Base-by-base conservation (phyloP, 805 yeast genomes). In the Barnettozyma vustinii region DNA sequence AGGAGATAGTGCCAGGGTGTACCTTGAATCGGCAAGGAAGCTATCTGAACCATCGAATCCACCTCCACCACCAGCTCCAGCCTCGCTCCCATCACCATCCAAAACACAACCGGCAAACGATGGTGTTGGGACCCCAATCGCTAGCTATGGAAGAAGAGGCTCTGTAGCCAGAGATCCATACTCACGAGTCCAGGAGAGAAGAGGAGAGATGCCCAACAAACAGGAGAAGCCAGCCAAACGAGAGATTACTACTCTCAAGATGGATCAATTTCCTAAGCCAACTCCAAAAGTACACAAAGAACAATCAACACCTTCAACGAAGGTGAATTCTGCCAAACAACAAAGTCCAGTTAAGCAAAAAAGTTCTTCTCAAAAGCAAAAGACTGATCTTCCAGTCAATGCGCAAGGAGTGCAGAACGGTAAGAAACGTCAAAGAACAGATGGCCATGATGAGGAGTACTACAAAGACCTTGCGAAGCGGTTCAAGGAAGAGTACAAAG, bases 401-500 rank as follows among this genome's bases (percentile, higher is more conserved):
- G 12, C 16, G 3, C 7, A 15, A 4, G 33, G 16, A 10, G 23
- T 19, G 19, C 43, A 37, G 15, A 51, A 49, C 21, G 47, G 23
- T 42, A 45, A 53, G 50, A 44, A 54, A 27, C 51, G 55, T 18
- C 44, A 49, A 40, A 33, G 48, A 1, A 41, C 32, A 9, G 42
- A 26, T 13, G 37, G 41, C 3, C 39, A 55, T 15, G 54, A 58
- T 44, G 57, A 62, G 37, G 65, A 67, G n/a, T 75, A 74, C 51
- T 67, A 73, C 57, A 59, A 57, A 44, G 69, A 65, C 41, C 57
- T 80, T 48, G 81, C 81, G 1, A 60, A 62, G 10, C 73, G 73
- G 56, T 80, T 80, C 68, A 72, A 68, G 49, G 45, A 53, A 19
- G 69, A 71, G 44, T 80, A 80, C 61, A 66, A 68, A 37, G 82